Base-by-base conservation (phyloP, 495 filamentous ascomycete genomes). In the Copromyces sp. region DNA sequence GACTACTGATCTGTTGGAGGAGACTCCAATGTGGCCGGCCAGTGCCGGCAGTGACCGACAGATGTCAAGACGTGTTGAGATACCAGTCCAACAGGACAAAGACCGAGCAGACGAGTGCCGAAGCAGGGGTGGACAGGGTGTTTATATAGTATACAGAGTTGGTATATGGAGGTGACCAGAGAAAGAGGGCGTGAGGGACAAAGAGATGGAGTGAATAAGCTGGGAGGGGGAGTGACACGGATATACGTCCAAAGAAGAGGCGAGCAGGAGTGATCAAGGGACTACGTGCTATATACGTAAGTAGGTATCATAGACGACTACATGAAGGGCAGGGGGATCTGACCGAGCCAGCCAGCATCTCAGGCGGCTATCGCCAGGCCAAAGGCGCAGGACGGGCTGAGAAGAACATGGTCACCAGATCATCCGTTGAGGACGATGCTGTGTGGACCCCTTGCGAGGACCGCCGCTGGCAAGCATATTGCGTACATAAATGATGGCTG, bases 381-480 rank as follows among this genome's bases (percentile, higher is more conserved):
- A 72, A 75, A 76, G 74, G 75, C 70, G 70, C 76, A 35, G 76
- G 69, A 74, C 79, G 71, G 77, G 80, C 78, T 80, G 77, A 77
- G 74, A 76, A 68, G 44, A 71, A 73, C 24, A 65, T 74, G 80
- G 80, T 81, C 80, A 81, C 78, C 77, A 70, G 80, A 76, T 80
- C 79, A 80, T 74, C 75, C 78, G 78, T 81, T 79, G 75, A 74
- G 53, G 53, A 65, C 53, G 53, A 65, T 29, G 53, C 74, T 73
- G 80, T 79, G 79, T 79, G 75, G 76, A 81, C 77, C 73, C 53
- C 76, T 71, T 72, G 68, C 24, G 71, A 39, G 73, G 68, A 65
- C 53, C 53, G 53, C 53, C 53, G 53, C 53, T 65, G 53, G 53
- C 53, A 65, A 65, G 53, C 53, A 65, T 65, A 65, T 65, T 65